A percentile compares a stretch with the other conserved stretches of the same genome.
These are phyloP conservation scores for Trichoderma sp. DNA, from an alignment of 2,329 filamentous ascomycete genomes.

Conservation along the genomic window DNA sequence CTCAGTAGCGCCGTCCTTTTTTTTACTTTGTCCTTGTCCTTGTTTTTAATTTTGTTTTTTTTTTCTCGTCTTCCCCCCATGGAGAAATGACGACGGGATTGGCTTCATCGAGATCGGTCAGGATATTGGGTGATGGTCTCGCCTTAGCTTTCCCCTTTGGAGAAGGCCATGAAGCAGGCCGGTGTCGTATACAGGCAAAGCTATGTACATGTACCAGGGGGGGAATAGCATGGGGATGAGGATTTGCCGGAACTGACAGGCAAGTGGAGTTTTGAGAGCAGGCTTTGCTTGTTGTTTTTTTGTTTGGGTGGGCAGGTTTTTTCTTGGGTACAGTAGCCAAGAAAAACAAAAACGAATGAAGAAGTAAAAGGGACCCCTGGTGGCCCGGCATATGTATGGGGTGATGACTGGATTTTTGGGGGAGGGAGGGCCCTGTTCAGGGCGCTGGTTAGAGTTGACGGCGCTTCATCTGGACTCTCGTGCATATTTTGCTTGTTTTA, in stretches of 20 bases:
- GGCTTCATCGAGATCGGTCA: neutral
- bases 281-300: neutral
- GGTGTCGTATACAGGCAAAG: neutral
- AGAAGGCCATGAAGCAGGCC: neutral
- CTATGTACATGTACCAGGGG: neutral
- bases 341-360: too few species aligned
- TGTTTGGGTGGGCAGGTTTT: neutral
- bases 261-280: neutral
- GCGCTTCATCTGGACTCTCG: slow-evolving; percentile 15
- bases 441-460: slow-evolving; percentile 23
- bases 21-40: neutral
- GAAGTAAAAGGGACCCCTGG: too few species aligned
- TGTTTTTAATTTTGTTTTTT: neutral
- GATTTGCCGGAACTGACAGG: slow-evolving; percentile 27
- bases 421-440: neutral
- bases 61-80: neutral
- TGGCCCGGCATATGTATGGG: neutral
- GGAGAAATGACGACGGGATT: neutral
- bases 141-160: neutral
- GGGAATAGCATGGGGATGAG: slow-evolving; percentile 1
- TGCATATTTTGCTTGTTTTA: neutral
- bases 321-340: slow-evolving; percentile 3
- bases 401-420: slow-evolving; percentile 1
- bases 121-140: neutral
- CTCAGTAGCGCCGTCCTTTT: neutral